phyloP scores from a whole-genome alignment of 1,284 basidiomycete species.

The Ustilago bromivora region DNA sequence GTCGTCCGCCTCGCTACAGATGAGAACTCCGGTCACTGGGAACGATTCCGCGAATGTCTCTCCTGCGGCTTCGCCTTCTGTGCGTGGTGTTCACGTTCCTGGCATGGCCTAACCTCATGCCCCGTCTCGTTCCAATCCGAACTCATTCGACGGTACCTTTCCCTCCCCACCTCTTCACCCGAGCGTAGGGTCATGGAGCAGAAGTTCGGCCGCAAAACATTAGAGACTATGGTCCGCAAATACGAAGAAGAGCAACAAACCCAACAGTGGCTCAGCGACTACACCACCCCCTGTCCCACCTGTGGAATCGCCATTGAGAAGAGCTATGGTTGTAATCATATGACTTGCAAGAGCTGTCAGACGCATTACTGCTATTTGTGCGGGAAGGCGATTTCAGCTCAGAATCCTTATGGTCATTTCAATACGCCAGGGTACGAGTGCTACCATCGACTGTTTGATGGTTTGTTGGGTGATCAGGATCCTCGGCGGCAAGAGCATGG shows the following conservation, averaged over 20 bases:
- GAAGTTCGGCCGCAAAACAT: slow-evolving; percentile 37
- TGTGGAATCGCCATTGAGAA: slow-evolving; percentile 51
- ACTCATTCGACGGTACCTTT: slow-evolving; percentile 41
- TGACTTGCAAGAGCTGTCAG: slow-evolving; percentile 52
- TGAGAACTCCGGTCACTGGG: slow-evolving; percentile 50
- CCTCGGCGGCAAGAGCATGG: slow-evolving; percentile 11
- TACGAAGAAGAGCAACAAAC: slow-evolving; percentile 52
- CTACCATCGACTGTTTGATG: slow-evolving; percentile 47
- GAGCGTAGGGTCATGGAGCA: slow-evolving; percentile 34
- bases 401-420: slow-evolving; percentile 52
- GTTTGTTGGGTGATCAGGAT: slow-evolving; percentile 35
- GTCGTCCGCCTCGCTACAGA: slow-evolving; percentile 43
- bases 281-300: slow-evolving; percentile 51
- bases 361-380: slow-evolving; percentile 58
- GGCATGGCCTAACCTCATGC: slow-evolving; percentile 46
- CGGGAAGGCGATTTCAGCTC: slow-evolving; percentile 39
- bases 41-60: slow-evolving; percentile 50
- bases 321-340: slow-evolving; percentile 56
- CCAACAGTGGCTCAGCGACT: slow-evolving; percentile 36
- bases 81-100: slow-evolving; percentile 51
- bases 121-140: slow-evolving; percentile 40
- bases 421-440: slow-evolving; percentile 42
- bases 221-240: slow-evolving; percentile 40
- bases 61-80: slow-evolving; percentile 52
- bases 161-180: slow-evolving; percentile 16